phyloP scores from a whole-genome alignment of 1,284 basidiomycete species.

The Meira nashicola region DNA sequence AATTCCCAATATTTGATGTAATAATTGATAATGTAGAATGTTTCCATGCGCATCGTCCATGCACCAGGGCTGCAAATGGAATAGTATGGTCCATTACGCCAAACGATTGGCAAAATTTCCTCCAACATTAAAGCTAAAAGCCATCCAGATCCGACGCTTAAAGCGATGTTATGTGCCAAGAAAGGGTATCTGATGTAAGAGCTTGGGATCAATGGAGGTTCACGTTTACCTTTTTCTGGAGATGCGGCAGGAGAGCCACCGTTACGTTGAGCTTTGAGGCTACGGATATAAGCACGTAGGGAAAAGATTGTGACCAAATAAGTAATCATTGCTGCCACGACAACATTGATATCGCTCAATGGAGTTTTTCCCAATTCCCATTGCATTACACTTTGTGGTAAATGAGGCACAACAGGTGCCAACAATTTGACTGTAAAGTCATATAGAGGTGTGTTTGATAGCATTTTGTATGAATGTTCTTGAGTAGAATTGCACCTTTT shows the following conservation, averaged over 20 bases:
- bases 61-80: conserved; percentile 72
- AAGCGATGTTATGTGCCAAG: conserved; percentile 83
- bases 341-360: conserved; percentile 4
- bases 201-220: conserved; percentile 1
- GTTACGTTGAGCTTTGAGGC: conserved; percentile 59
- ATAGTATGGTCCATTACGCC: conserved; percentile 53
- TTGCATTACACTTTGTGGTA: conserved; percentile 8
- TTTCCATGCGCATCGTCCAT: conserved; percentile 65
- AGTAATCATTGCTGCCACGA: conserved; percentile 60
- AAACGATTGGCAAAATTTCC: conserved; percentile 54
- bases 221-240: neutral
- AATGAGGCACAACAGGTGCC: neutral
- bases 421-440: conserved; percentile 7
- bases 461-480: conserved; percentile 5
- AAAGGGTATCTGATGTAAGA: conserved; percentile 66
- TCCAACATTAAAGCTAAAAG: conserved; percentile 82
- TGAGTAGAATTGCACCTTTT: too few relatives aligned
- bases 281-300: conserved; percentile 75
- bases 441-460: conserved; percentile 14
- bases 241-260: conserved; percentile 4
- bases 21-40: conserved; percentile 97
- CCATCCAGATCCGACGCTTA: conserved; percentile 74
- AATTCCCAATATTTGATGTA: conserved; percentile 61
- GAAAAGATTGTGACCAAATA: conserved; percentile 89
- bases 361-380: conserved; percentile 13